Conservation (phyloP, 108 stramenopile species). For the Schizochytrium sp. region DNA sequence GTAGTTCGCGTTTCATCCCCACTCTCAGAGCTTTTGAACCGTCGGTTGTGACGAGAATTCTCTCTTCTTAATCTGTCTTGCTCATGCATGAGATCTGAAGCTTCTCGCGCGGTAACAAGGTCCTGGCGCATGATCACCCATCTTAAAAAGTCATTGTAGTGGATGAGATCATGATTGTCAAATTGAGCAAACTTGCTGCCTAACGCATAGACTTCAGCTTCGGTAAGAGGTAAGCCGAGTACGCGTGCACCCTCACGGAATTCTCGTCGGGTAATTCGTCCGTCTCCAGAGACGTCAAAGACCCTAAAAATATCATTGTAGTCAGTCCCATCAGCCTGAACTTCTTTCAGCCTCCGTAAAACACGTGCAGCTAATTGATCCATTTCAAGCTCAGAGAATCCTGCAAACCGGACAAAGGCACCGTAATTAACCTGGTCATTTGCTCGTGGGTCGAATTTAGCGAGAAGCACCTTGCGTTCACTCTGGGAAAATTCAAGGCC, state of each 20-base stretch:
- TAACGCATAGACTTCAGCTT: conserved; percentile 1
- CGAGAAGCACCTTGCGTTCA: neutral
- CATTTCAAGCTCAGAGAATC: conserved; percentile 41
- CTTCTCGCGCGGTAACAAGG: neutral
- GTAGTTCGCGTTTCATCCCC: neutral
- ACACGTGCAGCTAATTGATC: conserved; percentile 37
- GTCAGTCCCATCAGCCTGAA: conserved; percentile 15
- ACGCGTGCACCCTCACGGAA: conserved; percentile 36
- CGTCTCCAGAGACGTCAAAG: neutral
- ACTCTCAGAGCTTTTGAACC: neutral
- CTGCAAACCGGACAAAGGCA: conserved; percentile 16
- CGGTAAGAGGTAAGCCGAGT: neutral
- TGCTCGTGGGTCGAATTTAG: conserved; percentile 56
- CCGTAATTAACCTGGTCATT: conserved; percentile 6
- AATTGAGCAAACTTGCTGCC: conserved; percentile 46
- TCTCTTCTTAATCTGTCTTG: conserved; percentile 32
- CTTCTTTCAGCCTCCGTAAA: neutral
- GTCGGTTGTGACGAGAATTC: neutral
- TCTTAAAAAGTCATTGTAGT: conserved; percentile 52
- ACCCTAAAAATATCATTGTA: neutral
- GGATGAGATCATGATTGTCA: conserved; percentile 5
- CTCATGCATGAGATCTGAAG: neutral
- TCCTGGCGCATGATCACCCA: neutral
- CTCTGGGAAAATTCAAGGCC: neutral
- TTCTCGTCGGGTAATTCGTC: neutral